Evolutionary conservation across 2,329 filamentous ascomycete species (phyloP).

Genomic region (Aspergillus arachidicola): DNA sequence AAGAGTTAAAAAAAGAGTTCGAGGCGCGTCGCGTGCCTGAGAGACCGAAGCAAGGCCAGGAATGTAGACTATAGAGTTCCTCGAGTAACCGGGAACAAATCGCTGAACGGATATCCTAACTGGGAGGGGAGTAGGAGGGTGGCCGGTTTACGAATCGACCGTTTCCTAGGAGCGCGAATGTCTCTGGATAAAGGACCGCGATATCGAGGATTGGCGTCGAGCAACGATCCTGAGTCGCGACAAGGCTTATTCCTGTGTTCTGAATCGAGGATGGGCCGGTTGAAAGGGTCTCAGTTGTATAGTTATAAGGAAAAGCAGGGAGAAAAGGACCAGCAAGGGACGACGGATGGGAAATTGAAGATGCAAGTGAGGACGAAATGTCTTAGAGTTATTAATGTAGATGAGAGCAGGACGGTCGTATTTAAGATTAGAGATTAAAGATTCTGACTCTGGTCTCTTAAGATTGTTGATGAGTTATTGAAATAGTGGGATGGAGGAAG

Average conservation of each 20-base stretch:
- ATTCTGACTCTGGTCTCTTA: slow-evolving; percentile 1
- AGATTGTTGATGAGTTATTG: background rate
- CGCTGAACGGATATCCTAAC: slow-evolving; percentile 8
- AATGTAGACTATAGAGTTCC: slow-evolving; percentile 43
- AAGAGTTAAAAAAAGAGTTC: slow-evolving; percentile 19
- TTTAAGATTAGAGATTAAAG: slow-evolving; percentile 6
- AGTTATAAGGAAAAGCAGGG: slow-evolving; percentile 20
- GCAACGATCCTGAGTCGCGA: slow-evolving; percentile 22
- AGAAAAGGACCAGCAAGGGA: slow-evolving; percentile 24
- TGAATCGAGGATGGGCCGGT: slow-evolving; percentile 8
- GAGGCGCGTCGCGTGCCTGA: slow-evolving; percentile 42
- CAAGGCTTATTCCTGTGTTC: slow-evolving; percentile 13
- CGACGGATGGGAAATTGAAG: slow-evolving; percentile 16
- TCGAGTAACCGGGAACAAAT: slow-evolving; percentile 36
- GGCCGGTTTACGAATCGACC: slow-evolving; percentile 5
- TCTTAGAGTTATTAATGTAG: slow-evolving; percentile 21
- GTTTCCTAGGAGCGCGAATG: slow-evolving; percentile 26
- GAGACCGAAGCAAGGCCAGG: slow-evolving; percentile 42
- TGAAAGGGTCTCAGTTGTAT: slow-evolving; percentile 21
- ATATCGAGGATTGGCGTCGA: slow-evolving; percentile 15
- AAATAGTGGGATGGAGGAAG: background rate
- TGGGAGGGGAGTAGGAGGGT: slow-evolving; percentile 2
- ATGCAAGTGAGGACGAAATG: slow-evolving; percentile 20
- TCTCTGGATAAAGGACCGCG: slow-evolving; percentile 22
- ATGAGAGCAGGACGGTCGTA: slow-evolving; percentile 11